A percentile compares a stretch with the other conserved stretches of the same genome.
These are phyloP conservation scores for Globisporangium heterothallicum DNA, from an alignment of 352 stramenopile species.

Conservation along the genomic window DNA sequence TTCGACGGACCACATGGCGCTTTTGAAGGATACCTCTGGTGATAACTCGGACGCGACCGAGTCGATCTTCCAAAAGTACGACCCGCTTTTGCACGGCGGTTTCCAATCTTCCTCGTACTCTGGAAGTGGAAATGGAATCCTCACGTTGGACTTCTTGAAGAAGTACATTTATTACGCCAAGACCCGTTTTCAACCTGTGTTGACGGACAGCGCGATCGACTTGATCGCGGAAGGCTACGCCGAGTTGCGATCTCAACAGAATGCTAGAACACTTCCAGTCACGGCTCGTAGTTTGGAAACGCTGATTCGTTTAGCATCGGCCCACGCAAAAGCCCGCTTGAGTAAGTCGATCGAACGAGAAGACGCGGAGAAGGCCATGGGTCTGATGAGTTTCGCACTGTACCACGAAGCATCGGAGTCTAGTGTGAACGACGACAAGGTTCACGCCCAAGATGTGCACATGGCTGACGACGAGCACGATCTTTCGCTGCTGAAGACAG, in stretches of 20 bases:
- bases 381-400: constrained; percentile 97
- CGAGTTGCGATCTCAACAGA: constrained; percentile 95
- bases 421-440: constrained; percentile 13
- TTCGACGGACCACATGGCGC: constrained; percentile 73
- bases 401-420: constrained; percentile 91
- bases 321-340: constrained; percentile 95
- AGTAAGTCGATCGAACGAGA: constrained; percentile 81
- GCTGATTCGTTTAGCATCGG: constrained; percentile 98
- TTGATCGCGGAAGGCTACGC: constrained; percentile 97
- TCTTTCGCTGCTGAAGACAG: constrained; percentile 2
- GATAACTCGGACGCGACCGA: constrained; percentile 70
- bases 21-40: constrained; percentile 51
- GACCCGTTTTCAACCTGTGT: constrained; percentile 84
- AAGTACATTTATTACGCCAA: constrained; percentile 99
- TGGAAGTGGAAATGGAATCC: constrained; percentile 67
- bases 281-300: constrained; percentile 98
- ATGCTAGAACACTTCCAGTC: constrained; percentile 90
- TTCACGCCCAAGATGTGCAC: constrained; percentile 2
- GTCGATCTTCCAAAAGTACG: constrained; percentile 89
- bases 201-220: constrained; percentile 86
- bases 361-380: constrained; percentile 90
- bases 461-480: background rate
- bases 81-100: constrained; percentile 82
- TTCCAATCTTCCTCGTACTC: constrained; percentile 47
- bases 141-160: constrained; percentile 96